Conservation (phyloP, 805 yeast species). For the Lipomyces oligophaga region DNA sequence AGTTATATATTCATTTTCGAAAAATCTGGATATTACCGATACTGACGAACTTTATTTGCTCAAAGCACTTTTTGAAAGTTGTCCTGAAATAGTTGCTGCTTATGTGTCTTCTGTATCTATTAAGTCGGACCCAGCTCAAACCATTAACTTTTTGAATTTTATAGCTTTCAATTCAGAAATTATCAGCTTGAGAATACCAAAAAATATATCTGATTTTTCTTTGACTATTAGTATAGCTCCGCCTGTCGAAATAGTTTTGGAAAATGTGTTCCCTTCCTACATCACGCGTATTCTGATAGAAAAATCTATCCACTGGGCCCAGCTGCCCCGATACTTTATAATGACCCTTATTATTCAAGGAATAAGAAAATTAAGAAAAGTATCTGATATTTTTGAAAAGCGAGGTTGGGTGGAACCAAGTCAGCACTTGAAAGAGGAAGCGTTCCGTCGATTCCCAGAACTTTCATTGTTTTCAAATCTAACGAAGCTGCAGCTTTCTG, state of each 20-base stretch:
- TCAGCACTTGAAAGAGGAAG: conserved; percentile 37
- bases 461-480: conserved; percentile 26
- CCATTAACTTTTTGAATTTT: conserved; percentile 81
- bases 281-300: conserved; percentile 55
- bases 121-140: conserved; percentile 70
- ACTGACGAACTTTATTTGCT: conserved; percentile 56
- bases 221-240: conserved; percentile 33
- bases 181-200: conserved; percentile 56
- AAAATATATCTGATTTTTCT: conserved; percentile 4
- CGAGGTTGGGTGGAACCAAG: conserved; percentile 44
- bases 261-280: conserved; percentile 61
- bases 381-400: conserved; percentile 40
- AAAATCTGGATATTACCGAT: conserved; percentile 72
- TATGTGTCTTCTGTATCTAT: conserved; percentile 40
- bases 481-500: background rate
- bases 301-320: conserved; percentile 50
- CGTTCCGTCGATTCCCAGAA: conserved; percentile 39
- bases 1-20: conserved; percentile 57
- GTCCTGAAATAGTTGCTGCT: conserved; percentile 72
- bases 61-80: conserved; percentile 46
- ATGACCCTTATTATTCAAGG: conserved; percentile 55
- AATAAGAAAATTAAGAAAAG: conserved; percentile 50
- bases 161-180: conserved; percentile 58
- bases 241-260: conserved; percentile 43
- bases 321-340: conserved; percentile 55